These are phyloP conservation scores for Cucumis cinereus DNA, from an alignment of 306 rosid genomes.

Conservation along the genomic window DNA sequence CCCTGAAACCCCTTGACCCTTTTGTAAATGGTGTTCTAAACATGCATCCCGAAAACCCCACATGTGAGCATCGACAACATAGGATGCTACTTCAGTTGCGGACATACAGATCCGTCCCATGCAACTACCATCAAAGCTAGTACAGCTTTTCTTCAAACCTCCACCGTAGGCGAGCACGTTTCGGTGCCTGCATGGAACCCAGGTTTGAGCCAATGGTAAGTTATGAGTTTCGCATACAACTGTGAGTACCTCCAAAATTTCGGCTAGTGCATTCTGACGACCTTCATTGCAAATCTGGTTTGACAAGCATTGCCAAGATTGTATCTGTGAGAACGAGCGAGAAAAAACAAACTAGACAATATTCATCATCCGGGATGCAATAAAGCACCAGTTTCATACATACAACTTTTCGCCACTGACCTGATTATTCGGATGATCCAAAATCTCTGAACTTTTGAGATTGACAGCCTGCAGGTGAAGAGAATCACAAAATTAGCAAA, in stretches of 20 bases:
- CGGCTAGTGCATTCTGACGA: conserved; percentile 59
- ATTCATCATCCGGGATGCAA: background rate
- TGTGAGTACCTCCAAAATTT: conserved; percentile 73
- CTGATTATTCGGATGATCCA: conserved; percentile 53
- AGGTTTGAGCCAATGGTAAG: conserved; percentile 89
- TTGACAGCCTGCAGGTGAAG: conserved; percentile 58
- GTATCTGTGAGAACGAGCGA: conserved; percentile 52
- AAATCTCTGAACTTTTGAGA: conserved; percentile 62
- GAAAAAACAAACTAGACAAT: conserved; percentile 26
- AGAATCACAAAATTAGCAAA: background rate
- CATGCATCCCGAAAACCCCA: conserved; percentile 91
- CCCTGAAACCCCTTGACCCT: conserved; percentile 91
- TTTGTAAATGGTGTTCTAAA: conserved; percentile 79
- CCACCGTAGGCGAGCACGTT: conserved; percentile 73
- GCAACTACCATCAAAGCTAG: conserved; percentile 70
- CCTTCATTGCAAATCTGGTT: conserved; percentile 77
- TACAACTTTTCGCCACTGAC: conserved; percentile 22
- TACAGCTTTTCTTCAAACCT: conserved; percentile 65
- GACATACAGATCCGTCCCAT: conserved; percentile 88
- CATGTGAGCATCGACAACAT: conserved; percentile 57
- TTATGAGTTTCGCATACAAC: conserved; percentile 71
- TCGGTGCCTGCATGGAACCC: conserved; percentile 87
- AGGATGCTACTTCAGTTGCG: conserved; percentile 61
- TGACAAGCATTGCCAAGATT: conserved; percentile 73
- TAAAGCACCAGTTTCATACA: background rate